phyloP scores from a whole-genome alignment of 768 basidiomycete genomes.

The Leucocoprinus sp. region DNA sequence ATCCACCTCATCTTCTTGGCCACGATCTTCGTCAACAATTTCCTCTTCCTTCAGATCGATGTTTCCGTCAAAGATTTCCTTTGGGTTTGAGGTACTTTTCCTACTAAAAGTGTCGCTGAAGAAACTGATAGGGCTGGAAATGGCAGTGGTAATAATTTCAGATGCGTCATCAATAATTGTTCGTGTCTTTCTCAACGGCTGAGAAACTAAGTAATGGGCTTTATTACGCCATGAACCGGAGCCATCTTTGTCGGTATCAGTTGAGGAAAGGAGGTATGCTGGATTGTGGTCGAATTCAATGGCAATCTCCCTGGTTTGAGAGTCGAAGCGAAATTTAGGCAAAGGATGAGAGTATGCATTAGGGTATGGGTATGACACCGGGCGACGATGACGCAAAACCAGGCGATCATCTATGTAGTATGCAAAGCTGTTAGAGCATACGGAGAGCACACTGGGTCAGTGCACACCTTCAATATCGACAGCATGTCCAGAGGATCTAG shows the following conservation, averaged over 20 bases:
- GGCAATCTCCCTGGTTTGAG: constrained; percentile 47
- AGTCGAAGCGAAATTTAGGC: constrained; percentile 58
- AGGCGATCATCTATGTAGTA: constrained; percentile 44
- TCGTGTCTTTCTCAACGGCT: constrained; percentile 62
- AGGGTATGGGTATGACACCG: constrained; percentile 69
- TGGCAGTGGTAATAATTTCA: constrained; percentile 50
- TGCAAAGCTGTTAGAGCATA: neutral
- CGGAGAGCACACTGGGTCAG: neutral
- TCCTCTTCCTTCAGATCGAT: constrained; percentile 76
- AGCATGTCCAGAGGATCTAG: constrained; percentile 73
- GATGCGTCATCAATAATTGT: constrained; percentile 67
- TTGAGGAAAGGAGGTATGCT: constrained; percentile 37
- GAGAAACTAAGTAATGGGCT: constrained; percentile 53
- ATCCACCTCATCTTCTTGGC: constrained; percentile 73
- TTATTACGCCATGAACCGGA: constrained; percentile 49
- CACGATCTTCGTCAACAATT: constrained; percentile 68
- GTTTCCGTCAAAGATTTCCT: constrained; percentile 56
- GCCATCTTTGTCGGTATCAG: neutral
- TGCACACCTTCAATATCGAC: constrained; percentile 65
- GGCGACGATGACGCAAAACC: constrained; percentile 71
- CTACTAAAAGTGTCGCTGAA: constrained; percentile 31
- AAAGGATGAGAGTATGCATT: constrained; percentile 71
- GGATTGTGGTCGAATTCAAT: constrained; percentile 60
- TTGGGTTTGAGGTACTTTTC: constrained; percentile 39
- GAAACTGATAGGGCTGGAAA: constrained; percentile 51